Base-by-base conservation (phyloP, 2,329 filamentous ascomycete genomes). In the Arachnomyces sp. region DNA sequence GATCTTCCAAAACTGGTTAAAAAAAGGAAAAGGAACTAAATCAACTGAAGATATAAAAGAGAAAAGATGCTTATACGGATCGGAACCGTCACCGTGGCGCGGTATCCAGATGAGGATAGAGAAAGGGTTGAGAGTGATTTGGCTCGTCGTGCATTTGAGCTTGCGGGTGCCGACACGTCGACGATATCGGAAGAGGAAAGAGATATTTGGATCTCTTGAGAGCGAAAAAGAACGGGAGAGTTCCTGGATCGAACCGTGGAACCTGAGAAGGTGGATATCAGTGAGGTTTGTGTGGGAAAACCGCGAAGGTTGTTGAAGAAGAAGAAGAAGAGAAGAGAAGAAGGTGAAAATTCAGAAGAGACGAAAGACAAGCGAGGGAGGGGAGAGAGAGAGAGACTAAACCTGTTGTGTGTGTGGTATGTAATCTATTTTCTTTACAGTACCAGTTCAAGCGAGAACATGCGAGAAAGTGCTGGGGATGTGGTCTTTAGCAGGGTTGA, bases 71-170 rank as follows among this genome's bases (percentile, higher is more conserved):
- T 35, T 8, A 38, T 14, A 44, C 45, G 48, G 29, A 44, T 52
- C 44, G 50, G 48, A 54, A 59, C 61, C 59, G 64, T 67, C 64
- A 67, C 62, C 64, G 62, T 44, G 56, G 63, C 48, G 64, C 60
- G 56, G 62, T 54, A 55, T 60, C 55, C 48, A 62, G 59, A 59
- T 53, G 59, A 51, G 57, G 53, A 57, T 61, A 60, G 57, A 63
- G 59, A 52, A 59, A 60, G 55, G 56, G 52, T 55, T 52, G 55
- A 50, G 49, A 52, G 46, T 58, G 54, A 53, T 55, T 61, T 51
- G 58, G 56, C 55, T 54, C 57, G 56, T 53, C 52, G 62, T 60
- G 62, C 64, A 67, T 67, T 67, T 65, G 63, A 65, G 62, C 63
- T 61, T 62, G 52, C 39, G 52, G 53, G 49, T 47, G 47, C 47